Evolutionary conservation across 305 asterid species (phyloP).

Genomic region (Fraxinus platypoda): DNA sequence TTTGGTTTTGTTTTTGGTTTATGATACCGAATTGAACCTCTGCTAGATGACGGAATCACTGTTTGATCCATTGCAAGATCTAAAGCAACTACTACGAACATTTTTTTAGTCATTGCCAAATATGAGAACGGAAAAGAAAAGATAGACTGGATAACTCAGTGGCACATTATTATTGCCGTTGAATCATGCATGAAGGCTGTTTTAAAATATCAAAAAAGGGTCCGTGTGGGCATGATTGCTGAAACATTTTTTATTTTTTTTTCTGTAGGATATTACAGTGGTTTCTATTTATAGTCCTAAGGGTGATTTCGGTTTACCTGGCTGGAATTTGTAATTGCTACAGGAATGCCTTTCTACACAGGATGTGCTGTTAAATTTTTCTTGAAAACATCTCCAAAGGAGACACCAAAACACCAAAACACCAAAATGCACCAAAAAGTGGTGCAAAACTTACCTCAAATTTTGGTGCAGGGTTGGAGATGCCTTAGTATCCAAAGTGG

Average conservation of each 20-base stretch:
- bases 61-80: neutral
- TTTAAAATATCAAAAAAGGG: neutral
- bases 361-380: neutral
- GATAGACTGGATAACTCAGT: neutral
- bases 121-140: neutral
- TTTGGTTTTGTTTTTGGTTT: neutral
- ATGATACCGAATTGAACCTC: neutral
- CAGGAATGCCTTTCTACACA: neutral
- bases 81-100: neutral
- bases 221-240: neutral
- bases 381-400: neutral
- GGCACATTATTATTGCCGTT: neutral
- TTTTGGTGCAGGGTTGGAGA: too few relatives aligned
- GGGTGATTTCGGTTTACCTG: neutral
- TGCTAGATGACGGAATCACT: neutral
- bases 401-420: too few relatives aligned
- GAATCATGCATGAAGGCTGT: neutral
- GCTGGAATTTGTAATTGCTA: neutral
- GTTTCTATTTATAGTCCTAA: neutral
- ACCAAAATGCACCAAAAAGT: too few relatives aligned
- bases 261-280: neutral
- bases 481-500: neutral
- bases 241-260: neutral
- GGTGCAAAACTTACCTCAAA: too few relatives aligned
- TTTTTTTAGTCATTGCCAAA: neutral